Conservation (phyloP, 2,329 filamentous ascomycete genomes). For the Penicillium sp. region DNA sequence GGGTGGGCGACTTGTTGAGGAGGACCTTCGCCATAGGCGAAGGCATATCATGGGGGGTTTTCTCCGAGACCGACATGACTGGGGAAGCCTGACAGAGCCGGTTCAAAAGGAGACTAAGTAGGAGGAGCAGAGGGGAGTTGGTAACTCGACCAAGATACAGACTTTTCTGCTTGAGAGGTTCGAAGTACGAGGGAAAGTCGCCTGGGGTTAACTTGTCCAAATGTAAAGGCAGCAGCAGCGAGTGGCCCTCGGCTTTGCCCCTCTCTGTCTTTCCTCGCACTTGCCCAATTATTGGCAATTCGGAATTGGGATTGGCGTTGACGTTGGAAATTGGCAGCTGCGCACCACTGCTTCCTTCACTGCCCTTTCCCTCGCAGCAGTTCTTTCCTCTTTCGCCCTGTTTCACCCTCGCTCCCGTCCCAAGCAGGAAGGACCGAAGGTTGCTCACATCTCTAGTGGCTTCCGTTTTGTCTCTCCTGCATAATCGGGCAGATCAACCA, state of each 20-base stretch:
- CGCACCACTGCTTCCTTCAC: too few relatives aligned
- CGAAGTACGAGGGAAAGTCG: neutral
- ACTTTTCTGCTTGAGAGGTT: neutral
- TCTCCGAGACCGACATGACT: slow-evolving; percentile 26
- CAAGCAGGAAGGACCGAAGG: neutral
- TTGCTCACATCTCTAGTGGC: neutral
- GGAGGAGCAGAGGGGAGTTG: slow-evolving; percentile 15
- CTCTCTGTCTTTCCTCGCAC: too few relatives aligned
- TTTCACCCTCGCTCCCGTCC: too few relatives aligned
- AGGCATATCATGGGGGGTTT: slow-evolving; percentile 16
- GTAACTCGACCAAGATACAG: slow-evolving; percentile 21
- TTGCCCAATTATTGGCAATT: too few relatives aligned
- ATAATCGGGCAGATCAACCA: neutral
- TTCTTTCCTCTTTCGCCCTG: too few relatives aligned
- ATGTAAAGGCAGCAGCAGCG: too few relatives aligned
- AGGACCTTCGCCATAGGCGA: slow-evolving; percentile 10
- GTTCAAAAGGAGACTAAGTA: slow-evolving; percentile 25
- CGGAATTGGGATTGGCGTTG: too few relatives aligned
- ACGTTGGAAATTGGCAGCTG: neutral
- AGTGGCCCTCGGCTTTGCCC: too few relatives aligned
- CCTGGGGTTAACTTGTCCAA: too few relatives aligned
- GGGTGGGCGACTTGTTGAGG: slow-evolving; percentile 4
- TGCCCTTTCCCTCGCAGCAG: too few relatives aligned
- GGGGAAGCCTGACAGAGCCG: slow-evolving; percentile 4
- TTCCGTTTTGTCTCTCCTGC: neutral